Conservation (phyloP, 805 yeast species). For the Danielozyma ontarioensis region DNA sequence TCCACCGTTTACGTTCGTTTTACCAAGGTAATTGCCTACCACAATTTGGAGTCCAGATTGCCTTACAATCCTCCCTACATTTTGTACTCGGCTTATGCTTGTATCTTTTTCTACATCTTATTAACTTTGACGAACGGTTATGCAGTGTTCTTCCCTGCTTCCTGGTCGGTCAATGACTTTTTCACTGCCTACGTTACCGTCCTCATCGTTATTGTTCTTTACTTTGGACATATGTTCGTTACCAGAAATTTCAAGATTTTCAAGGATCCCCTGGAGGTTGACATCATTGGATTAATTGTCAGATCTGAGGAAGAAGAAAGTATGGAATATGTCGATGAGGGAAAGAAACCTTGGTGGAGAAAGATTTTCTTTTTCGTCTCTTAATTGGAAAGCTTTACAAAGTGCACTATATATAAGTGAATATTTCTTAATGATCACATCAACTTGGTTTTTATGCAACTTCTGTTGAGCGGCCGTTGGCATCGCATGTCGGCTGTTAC, state of each 20-base stretch:
- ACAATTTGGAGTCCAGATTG: slow-evolving; percentile 2
- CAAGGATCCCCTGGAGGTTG: not conserved
- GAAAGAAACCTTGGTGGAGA: not conserved
- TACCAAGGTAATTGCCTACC: slow-evolving; percentile 1
- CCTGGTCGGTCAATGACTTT: slow-evolving; percentile 2
- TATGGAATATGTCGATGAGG: not conserved
- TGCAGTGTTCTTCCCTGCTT: slow-evolving; percentile 2
- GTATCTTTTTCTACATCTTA: not conserved
- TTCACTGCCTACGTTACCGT: slow-evolving; percentile 3
- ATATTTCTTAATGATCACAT: no score
- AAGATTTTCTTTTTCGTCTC: not conserved
- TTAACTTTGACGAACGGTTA: slow-evolving; percentile 3
- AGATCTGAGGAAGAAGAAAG: slow-evolving; percentile 2
- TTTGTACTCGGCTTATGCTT: not conserved
- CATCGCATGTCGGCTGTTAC: no score
- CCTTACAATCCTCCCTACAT: slow-evolving; percentile 1
- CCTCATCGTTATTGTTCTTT: slow-evolving; percentile 1
- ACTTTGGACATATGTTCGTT: not conserved
- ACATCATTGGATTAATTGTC: not conserved
- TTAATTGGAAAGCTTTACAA: no score
- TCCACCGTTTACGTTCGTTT: slow-evolving; percentile 1
- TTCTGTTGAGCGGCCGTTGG: no score
- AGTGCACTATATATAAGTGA: no score
- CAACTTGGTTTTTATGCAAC: not conserved
- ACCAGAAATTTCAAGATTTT: not conserved